Evolutionary conservation across 352 stramenopile species (phyloP).

Genomic region (Globisporangium paroecandrum): DNA sequence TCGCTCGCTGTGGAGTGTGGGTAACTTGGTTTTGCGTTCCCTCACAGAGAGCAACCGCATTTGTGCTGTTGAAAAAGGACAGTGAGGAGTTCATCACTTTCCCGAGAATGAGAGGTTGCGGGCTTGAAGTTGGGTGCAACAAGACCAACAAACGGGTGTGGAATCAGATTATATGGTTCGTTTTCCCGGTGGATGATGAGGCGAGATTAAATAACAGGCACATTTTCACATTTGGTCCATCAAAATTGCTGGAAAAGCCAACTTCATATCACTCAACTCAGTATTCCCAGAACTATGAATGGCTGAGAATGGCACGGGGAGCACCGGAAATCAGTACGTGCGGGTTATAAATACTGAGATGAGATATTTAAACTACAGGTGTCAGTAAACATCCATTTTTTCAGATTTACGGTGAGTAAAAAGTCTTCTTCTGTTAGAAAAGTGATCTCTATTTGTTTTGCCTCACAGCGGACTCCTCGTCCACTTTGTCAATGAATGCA

Average conservation of each 20-base stretch:
- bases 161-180: not conserved
- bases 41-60: not conserved
- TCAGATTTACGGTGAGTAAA: not conserved
- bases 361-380: not conserved
- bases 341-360: not conserved
- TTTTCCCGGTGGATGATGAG: not conserved
- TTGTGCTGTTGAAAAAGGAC: not conserved
- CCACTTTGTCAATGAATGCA: no score
- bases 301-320: not conserved
- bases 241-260: not conserved
- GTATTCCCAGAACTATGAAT: not conserved
- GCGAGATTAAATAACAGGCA: not conserved
- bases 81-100: not conserved
- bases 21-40: not conserved
- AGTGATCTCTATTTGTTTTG: not conserved
- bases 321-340: not conserved
- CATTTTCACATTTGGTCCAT: not conserved
- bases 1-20: not conserved
- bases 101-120: not conserved
- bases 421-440: no score
- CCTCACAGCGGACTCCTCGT: no score
- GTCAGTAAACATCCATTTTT: not conserved
- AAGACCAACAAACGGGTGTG: not conserved
- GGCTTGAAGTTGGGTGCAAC: not conserved
- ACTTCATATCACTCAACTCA: not conserved